Percentiles rank a stretch among this genome's conserved stretches.
These are phyloP conservation scores for Punica granatum DNA, from an alignment of 345 rosid genomes.

Conservation along the genomic window DNA sequence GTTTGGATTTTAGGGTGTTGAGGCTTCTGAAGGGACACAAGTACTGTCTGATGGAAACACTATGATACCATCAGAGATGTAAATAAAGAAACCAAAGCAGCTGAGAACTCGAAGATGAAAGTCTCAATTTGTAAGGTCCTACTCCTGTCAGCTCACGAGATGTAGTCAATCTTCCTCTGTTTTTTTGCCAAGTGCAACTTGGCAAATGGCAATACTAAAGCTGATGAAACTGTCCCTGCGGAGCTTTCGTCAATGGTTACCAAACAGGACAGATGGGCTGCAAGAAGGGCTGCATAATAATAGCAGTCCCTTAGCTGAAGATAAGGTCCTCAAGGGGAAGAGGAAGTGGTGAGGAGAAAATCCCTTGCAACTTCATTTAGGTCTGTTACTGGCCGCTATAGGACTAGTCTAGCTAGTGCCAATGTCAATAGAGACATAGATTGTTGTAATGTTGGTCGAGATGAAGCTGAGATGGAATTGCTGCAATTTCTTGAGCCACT, in stretches of 20 bases:
- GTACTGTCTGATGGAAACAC: conserved; percentile 75
- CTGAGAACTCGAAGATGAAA: conserved; percentile 22
- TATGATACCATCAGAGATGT: conserved; percentile 73
- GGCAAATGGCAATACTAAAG: conserved; percentile 14
- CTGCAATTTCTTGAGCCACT: conserved; percentile 29
- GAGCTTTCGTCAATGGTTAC: not conserved
- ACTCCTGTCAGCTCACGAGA: conserved; percentile 18
- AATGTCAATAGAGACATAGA: not conserved
- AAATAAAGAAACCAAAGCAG: conserved; percentile 21
- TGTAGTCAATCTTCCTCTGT: conserved; percentile 16
- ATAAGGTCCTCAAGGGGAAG: conserved; percentile 7
- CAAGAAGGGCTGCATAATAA: conserved; percentile 7
- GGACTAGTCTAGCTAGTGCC: not conserved
- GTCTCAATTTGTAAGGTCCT: conserved; percentile 30
- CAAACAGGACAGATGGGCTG: not conserved
- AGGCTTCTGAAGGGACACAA: conserved; percentile 85
- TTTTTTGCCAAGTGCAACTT: conserved; percentile 10
- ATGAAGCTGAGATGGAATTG: conserved; percentile 24
- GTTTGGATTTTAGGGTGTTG: conserved; percentile 47
- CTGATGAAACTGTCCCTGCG: conserved; percentile 15
- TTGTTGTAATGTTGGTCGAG: conserved; percentile 12
- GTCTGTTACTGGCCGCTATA: conserved; percentile 1
- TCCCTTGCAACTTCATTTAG: not conserved
- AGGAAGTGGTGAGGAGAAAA: conserved; percentile 11
- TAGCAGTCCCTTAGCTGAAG: not conserved